Evolutionary conservation across 192 early-diverging fungal genomes (phyloP), one percentile per base, ranked within the genome.

Genomic region (Hyaloraphidium curvatum): DNA sequence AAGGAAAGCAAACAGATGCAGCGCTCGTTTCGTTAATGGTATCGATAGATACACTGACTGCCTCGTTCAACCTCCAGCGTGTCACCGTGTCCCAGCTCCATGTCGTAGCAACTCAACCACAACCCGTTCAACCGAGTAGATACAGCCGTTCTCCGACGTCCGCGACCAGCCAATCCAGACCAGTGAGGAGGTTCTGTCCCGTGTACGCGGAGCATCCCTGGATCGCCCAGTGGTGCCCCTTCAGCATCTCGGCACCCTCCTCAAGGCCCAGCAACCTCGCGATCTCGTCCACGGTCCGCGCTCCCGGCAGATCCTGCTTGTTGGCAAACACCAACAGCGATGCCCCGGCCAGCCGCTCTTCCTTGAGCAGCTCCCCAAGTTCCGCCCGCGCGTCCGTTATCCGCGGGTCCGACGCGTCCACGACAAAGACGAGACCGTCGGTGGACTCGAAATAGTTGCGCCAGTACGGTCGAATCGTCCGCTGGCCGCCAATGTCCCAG

Each of bases 361-460:
- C 91, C 58, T 81, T 77, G 27, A 99, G 63, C 40, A 99, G 60
- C 2, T 67, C 60, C 3, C 70, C 50, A 16, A 99, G 61, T 65
- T 99, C 95, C 19, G 64, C 52, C 31, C 67, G 74, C 58, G 91
- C 95, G 56, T 86, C 83, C 25, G 77, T 67, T 56, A 95, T 67
- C 14, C 95, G 65, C 27, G 76, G 74, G 29, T 78, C 63, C 39
- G 86, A 87, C 30, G 85, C 83, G 58, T 99, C 95, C 13, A 99
- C 89, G 0, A 99, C 95, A 92, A 92, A 99, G 22, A 96, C 82
- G 13, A 99, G 62, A 0, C 83, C 95, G 56, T 99, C 95, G 0
- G 95, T 99, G 52, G 93, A 85, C 61, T 99, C 95, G 79, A 99
- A 99, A 59, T 99, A 99, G 71, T 99, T 99, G 28, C 92, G 69